phyloP scores from a whole-genome alignment of 169 alveolate species.

The Sarcocystis neurona region DNA sequence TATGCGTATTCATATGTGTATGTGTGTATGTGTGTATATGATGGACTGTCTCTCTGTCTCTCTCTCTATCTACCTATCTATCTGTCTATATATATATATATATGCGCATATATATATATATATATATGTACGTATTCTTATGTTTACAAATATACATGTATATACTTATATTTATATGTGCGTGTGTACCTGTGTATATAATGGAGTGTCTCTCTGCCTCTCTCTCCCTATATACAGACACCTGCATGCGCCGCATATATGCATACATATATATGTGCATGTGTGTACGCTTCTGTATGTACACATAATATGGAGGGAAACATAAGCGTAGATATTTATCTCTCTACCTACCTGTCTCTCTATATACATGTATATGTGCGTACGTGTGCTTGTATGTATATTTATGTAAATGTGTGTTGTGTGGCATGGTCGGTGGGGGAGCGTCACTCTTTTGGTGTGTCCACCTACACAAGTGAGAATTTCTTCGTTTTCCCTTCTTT shows the following conservation, averaged over 20 bases:
- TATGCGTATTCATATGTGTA: too few species aligned
- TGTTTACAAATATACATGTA: background rate
- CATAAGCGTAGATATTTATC: background rate
- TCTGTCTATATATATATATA: background rate
- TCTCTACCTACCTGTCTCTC: background rate
- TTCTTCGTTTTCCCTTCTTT: background rate
- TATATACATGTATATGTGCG: background rate
- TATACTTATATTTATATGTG: background rate
- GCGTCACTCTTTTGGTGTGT: background rate
- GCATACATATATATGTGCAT: background rate
- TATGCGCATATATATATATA: background rate
- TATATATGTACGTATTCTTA: background rate
- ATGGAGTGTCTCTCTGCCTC: too few species aligned
- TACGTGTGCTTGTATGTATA: background rate
- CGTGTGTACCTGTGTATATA: background rate
- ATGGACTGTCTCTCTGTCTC: too few species aligned
- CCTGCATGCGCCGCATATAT: constrained; percentile 40
- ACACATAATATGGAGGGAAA: background rate
- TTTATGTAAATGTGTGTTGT: too few species aligned
- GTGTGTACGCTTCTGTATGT: background rate
- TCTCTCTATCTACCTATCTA: too few species aligned
- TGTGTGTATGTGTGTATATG: too few species aligned
- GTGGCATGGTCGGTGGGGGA: too few species aligned
- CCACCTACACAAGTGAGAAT: background rate
- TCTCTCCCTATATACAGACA: too few species aligned